Percentiles rank a stretch among this genome's conserved stretches.
Evolutionary conservation across 1,284 basidiomycete genomes (phyloP).

Genomic region (Trichosporon sp.): DNA sequence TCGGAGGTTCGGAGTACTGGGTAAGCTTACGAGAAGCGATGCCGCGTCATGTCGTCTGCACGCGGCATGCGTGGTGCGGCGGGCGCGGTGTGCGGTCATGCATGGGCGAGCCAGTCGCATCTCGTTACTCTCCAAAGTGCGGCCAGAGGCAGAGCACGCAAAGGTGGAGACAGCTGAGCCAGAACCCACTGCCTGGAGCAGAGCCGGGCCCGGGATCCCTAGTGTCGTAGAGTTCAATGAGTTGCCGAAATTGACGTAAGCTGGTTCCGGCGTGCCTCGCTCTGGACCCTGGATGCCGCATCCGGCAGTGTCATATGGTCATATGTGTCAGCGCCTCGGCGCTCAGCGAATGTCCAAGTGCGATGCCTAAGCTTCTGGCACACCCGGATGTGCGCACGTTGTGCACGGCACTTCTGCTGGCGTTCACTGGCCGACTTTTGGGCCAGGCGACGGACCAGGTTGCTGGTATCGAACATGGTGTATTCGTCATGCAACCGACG

Average conservation of each 20-base stretch:
- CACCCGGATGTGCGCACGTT: neutral
- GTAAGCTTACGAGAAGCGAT: too few species aligned
- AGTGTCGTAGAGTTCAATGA: neutral
- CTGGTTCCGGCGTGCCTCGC: constrained; percentile 1
- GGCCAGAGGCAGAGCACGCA: too few species aligned
- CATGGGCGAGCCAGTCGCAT: neutral
- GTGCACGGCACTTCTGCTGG: neutral
- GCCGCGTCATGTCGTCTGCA: too few species aligned
- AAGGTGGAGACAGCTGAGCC: neutral
- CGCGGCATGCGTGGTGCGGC: too few species aligned
- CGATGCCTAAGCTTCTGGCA: neutral
- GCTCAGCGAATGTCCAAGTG: too few species aligned
- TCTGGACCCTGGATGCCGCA: neutral
- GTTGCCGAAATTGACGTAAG: constrained; percentile 18
- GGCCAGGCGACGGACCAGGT: too few species aligned
- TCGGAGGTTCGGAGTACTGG: too few species aligned
- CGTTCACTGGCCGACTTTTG: neutral
- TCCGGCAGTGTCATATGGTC: too few species aligned
- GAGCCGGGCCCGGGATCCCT: neutral
- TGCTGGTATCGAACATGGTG: neutral
- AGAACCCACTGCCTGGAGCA: neutral
- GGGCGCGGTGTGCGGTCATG: too few species aligned
- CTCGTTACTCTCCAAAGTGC: too few species aligned
- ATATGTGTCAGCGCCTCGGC: too few species aligned
- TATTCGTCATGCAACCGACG: too few species aligned